A percentile compares a stretch with the other conserved stretches of the same genome.
These are phyloP conservation scores for Filobasidium floriforme DNA, from an alignment of 768 basidiomycete genomes.

Conservation along the genomic window DNA sequence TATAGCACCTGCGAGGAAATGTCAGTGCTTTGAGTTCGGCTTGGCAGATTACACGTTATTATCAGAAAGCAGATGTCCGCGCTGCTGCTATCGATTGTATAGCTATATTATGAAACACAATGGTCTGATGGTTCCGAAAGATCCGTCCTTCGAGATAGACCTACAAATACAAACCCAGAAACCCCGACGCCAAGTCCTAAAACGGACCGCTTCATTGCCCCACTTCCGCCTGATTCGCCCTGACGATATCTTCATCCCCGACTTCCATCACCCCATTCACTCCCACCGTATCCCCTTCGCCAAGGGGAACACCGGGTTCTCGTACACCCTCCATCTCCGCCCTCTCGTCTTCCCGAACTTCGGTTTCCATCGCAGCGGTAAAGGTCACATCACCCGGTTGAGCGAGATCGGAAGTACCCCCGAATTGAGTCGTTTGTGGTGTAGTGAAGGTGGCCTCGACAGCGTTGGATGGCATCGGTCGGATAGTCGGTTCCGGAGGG, in stretches of 20 bases:
- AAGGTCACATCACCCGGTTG: neutral
- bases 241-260: conserved; percentile 13
- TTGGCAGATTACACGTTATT: too few relatives aligned
- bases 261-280: conserved; percentile 18
- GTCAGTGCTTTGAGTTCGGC: too few relatives aligned
- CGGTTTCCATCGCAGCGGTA: neutral
- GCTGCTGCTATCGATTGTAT: too few relatives aligned
- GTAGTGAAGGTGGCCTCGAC: neutral
- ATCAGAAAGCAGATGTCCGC: too few relatives aligned
- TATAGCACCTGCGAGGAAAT: too few relatives aligned
- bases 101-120: too few relatives aligned
- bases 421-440: neutral
- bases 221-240: conserved; percentile 3
- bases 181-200: too few relatives aligned
- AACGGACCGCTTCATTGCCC: neutral
- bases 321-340: conserved; percentile 17
- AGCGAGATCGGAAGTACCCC: neutral
- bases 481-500: neutral
- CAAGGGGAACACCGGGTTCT: conserved; percentile 11
- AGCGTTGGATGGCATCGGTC: conserved; percentile 1
- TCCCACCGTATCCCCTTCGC: conserved; percentile 17
- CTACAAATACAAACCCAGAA: too few relatives aligned
- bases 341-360: neutral
- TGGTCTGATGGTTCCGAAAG: too few relatives aligned
- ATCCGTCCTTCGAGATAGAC: too few relatives aligned